Evolutionary conservation across 140 eudicot genomes (phyloP), one percentile per base, ranked within the genome.

Genomic region (Stevia rebaudiana): DNA sequence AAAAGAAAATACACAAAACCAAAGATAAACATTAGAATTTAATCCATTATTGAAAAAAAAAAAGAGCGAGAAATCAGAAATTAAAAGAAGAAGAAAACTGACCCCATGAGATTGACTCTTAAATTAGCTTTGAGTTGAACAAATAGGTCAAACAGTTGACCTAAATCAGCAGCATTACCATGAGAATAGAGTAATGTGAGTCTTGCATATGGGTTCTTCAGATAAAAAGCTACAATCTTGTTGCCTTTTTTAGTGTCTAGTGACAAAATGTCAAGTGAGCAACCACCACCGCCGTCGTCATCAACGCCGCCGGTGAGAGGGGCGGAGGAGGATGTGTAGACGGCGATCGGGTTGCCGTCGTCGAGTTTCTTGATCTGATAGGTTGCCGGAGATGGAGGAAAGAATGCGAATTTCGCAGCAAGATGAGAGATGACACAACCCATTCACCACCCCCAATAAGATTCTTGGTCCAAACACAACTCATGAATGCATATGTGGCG

Each of bases 111-210:
- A 83, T 91, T 91, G 63, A 91, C 96, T 74, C 95, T 83, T 28
- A 91, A 96, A 84, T 91, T 91, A 59, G 90, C 95, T 67, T 87
- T 91, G 62, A 91, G 95, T 76, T 91, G 98, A 58, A 84, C 81
- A 84, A 91, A 91, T 13, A 91, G 83, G 66, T 91, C 98, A 75
- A 82, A 91, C 11, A 91, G 90, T 70, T 91, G 98, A 63, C 98
- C 98, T 74, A 90, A 82, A 81, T 90, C 98, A 84, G 88, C 94
- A 61, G 94, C 94, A 76, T 84, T 84, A n/a, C 94, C 94, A 76
- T 85, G 94, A 47, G 94, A 85, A 56, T 85, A 85, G 13, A 85
- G 79, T 17, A 85, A 13, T 11, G 94, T 85, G 60, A 85, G 88
- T 59, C 85, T 76, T 35, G 94, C 94, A 60, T 73, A 76, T 1